phyloP scores from a whole-genome alignment of 2,329 filamentous ascomycete species.

The Magnaporthiopsis rhizophila region DNA sequence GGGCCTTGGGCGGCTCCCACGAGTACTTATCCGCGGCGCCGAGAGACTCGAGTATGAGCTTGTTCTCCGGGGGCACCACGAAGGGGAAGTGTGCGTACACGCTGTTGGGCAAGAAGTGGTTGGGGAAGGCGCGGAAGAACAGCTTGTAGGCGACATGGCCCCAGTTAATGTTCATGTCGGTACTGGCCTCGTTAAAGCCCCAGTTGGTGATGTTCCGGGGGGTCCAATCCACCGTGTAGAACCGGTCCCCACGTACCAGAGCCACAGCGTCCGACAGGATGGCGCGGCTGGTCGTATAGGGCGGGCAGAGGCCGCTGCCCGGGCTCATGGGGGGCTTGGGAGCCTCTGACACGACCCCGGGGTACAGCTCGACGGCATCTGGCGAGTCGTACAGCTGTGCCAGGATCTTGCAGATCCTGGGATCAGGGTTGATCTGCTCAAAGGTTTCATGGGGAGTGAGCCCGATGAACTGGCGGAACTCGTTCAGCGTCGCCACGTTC shows the following conservation, averaged over 20 bases:
- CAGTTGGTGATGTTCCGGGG: constrained; percentile 58
- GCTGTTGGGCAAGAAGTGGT: constrained; percentile 39
- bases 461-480: constrained; percentile 44
- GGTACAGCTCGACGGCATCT: constrained; percentile 48
- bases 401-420: constrained; percentile 33
- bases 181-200: constrained; percentile 40
- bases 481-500: constrained; percentile 44
- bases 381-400: constrained; percentile 41
- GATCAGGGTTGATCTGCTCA: constrained; percentile 43
- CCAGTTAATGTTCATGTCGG: constrained; percentile 28
- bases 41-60: constrained; percentile 48
- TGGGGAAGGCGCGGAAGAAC: constrained; percentile 41
- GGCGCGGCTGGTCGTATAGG: constrained; percentile 38
- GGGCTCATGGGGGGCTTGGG: constrained; percentile 42
- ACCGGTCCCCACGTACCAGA: constrained; percentile 55
- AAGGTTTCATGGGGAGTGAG: constrained; percentile 40
- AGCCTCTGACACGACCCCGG: constrained; percentile 47
- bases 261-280: constrained; percentile 56
- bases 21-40: constrained; percentile 49
- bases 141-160: constrained; percentile 38
- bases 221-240: constrained; percentile 55
- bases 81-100: constrained; percentile 55
- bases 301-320: constrained; percentile 40
- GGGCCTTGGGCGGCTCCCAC: constrained; percentile 42
- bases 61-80: constrained; percentile 38